Base-by-base conservation (phyloP, 345 rosid species). In the Salix koriyanagi region DNA sequence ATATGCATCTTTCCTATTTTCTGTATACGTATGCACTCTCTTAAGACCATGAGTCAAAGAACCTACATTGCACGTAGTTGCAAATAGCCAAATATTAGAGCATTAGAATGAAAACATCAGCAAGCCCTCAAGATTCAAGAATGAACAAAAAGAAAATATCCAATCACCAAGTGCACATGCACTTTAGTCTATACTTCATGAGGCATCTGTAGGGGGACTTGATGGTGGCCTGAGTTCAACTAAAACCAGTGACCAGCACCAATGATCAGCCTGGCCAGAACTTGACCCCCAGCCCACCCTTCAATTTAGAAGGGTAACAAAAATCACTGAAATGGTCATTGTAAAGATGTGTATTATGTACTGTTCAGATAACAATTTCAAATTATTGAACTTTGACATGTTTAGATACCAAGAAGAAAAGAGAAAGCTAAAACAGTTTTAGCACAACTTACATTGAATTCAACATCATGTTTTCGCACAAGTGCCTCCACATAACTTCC, bases 401-500 rank as follows among this genome's bases (percentile, higher is more conserved):
- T 10, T 58, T 58, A 36, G 14, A 15, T 37, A 23, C 7, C 23
- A 0, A 58, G 6, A 21, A 41, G 46, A 41, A 7, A 5, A 61
- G 0, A 32, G 65, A 71, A 50, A 21, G n/a, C 12, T 69, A 5
- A 58, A 58, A 41, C 30, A 32, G 48, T 46, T 8, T 21, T 28
- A 39, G 50, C 73, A 74, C 36, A 37, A 80, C 86, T 73, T 90
- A 96, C 99, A 82, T 92, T 91, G 82, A 92, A 94, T 79, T 90
- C 92, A 75, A 91, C 87, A 74, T 96, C 99, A 70, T 92, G 97
- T 80, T 91, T 96, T 74, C 93, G 86, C 81, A 92, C 93, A 80
- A 92, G 92, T 23, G 97, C 94, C 86, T 96, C 99, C 73, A 96
- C 97, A 75, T 94, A 91, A 90, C 89, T 92, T 82, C 99, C 98